Evolutionary conservation across 768 basidiomycete species (phyloP), one percentile per base, ranked within the genome.

Genomic region (Podaxis carcinomalis): DNA sequence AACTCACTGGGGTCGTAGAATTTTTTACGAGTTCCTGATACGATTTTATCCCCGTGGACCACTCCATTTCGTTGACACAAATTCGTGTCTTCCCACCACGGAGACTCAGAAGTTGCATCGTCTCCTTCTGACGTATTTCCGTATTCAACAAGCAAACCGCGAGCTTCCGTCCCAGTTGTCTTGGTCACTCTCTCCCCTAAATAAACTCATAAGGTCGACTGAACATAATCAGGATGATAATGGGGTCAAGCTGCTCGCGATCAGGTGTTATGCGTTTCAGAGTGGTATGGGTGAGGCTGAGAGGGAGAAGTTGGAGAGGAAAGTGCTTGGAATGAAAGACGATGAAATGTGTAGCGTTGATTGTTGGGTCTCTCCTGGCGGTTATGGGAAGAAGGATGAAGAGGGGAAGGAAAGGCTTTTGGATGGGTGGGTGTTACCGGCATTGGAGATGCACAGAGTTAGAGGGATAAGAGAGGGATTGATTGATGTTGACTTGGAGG

Each of bases 401-500:
- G 79, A 84, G 53, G 86, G 83, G 25, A 75, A 70, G 40, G 69
- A 65, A 16, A 71, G 75, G 23, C 64, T 71, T 47, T 73, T 86
- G 27, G 92, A 96, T 72, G 92, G 89, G 10, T 96, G 93, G 94
- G 75, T 95, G 27, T 70, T 96, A 65, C 89, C 92, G 3, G 71
- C 86, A 3, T 60, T 89, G 28, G 95, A 97, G 68, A 71, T 79
- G 13, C 74, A 82, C 62, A 79, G 94, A 53, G 72, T 93, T 2
- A 73, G 75, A 51, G 77, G 83, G 19, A 73, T 74, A 39, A 77
- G 90, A 47, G 75, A 80, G 46, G 72, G 72, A 9, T 71, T 88
- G 36, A 23, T 71, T 77, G n/a, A 67, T 68, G 13, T 49, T 0
- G 68, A 76, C 0, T 63, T 68, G 2, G 68, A 78, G 40, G 77